A percentile compares a stretch with the other conserved stretches of the same genome.
phyloP scores from a whole-genome alignment of 163 green algal species.

The Scenedesmus sp. region DNA sequence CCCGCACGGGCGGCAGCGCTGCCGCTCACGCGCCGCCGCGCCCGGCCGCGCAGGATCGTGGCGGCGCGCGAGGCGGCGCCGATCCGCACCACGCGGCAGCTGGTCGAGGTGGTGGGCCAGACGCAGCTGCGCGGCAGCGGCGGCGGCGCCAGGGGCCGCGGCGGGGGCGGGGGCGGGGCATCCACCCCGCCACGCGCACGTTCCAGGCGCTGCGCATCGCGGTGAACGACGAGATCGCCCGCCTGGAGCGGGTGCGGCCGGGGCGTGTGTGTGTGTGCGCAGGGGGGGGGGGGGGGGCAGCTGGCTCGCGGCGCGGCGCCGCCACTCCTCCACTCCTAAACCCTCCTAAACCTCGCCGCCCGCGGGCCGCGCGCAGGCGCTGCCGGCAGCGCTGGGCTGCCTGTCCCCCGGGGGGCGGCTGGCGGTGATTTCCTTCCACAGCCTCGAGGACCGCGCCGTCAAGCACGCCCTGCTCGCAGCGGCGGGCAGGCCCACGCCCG shows the following conservation, averaged over 20 bases:
- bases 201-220: constrained; percentile 97
- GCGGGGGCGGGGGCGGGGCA: constrained; percentile 50
- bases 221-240: constrained; percentile 94
- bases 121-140: constrained; percentile 51
- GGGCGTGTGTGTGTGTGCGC: no score
- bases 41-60: constrained; percentile 64
- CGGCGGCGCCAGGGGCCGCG: constrained; percentile 39
- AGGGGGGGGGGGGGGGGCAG: no score
- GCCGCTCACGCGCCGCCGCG: background rate
- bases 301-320: no score
- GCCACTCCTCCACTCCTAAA: background rate
- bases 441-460: constrained; percentile 93
- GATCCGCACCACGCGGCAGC: constrained; percentile 82
- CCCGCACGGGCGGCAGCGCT: background rate
- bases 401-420: constrained; percentile 85
- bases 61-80: constrained; percentile 57
- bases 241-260: constrained; percentile 59
- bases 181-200: constrained; percentile 93
- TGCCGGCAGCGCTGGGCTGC: constrained; percentile 78
- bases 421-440: constrained; percentile 96
- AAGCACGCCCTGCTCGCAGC: constrained; percentile 87
- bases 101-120: constrained; percentile 69
- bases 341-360: background rate
- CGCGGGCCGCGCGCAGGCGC: constrained; percentile 61
- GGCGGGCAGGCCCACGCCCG: constrained; percentile 60